These are phyloP conservation scores for Aquilaria sinensis DNA, from an alignment of 345 rosid genomes.

Conservation along the genomic window DNA sequence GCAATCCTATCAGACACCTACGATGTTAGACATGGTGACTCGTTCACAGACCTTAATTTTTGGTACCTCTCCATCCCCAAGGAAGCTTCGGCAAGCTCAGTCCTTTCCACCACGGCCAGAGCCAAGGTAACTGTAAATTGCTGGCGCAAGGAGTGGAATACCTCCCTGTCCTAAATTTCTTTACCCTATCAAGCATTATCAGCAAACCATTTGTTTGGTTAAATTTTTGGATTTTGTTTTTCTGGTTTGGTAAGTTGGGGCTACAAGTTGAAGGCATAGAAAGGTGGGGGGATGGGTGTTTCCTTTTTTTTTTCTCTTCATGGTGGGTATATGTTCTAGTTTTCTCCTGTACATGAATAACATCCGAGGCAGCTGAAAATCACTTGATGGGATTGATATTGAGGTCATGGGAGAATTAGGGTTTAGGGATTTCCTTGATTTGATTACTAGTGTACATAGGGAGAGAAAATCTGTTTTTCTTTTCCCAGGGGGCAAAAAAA, in stretches of 20 bases:
- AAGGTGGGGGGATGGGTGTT: slow-evolving; percentile 3
- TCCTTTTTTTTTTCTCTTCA: neutral
- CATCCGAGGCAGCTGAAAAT: slow-evolving; percentile 19
- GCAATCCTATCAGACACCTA: slow-evolving; percentile 83
- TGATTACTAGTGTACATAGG: slow-evolving; percentile 29
- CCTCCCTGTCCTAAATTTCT: slow-evolving; percentile 23
- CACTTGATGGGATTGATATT: slow-evolving; percentile 8
- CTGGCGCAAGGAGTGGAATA: slow-evolving; percentile 5
- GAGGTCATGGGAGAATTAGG: slow-evolving; percentile 4
- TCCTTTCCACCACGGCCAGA: slow-evolving; percentile 61
- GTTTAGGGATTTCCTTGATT: slow-evolving; percentile 10
- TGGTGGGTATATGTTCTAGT: slow-evolving; percentile 26
- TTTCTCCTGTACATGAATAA: slow-evolving; percentile 38
- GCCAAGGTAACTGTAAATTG: slow-evolving; percentile 37
- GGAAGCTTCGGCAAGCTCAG: slow-evolving; percentile 58
- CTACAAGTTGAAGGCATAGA: slow-evolving; percentile 16
- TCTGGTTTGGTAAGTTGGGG: slow-evolving; percentile 18
- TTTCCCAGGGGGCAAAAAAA: slow-evolving; percentile 2
- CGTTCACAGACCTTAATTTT: slow-evolving; percentile 79
- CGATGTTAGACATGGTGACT: slow-evolving; percentile 91
- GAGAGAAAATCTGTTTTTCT: slow-evolving; percentile 16
- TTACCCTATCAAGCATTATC: slow-evolving; percentile 11
- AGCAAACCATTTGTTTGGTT: slow-evolving; percentile 16
- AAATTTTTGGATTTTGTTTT: slow-evolving; percentile 14
- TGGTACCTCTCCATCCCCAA: slow-evolving; percentile 38